Base-by-base conservation (phyloP, 2,329 filamentous ascomycete species). In the Beauveria scarabaeidicola region DNA sequence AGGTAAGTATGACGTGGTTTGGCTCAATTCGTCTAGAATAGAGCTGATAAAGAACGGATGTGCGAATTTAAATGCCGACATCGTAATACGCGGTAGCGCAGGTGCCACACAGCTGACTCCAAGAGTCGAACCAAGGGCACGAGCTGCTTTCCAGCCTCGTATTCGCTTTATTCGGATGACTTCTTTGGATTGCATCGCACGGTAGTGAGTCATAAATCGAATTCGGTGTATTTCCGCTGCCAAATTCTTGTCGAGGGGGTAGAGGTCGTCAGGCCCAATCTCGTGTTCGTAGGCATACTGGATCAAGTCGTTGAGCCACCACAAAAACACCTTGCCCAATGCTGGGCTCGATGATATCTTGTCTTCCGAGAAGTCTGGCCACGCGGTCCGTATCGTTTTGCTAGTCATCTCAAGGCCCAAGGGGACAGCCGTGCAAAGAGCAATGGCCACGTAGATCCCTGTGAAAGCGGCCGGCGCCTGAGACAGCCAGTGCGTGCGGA, bases 41-140 rank as follows among this genome's bases (percentile, higher is more conserved):
- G 55, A 58, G n/a, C 36, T 43, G 47, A 58, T 58, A 9, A 58
- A 58, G 38, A 58, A 58, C 3, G 55, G 55, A 25, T 58, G 55
- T 5, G 46, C 44, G 27, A 58, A 58, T 11, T n/a, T 10, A 11
- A 52, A 44, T 27, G 36, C 47, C 15, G 23, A 43, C 36, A 58
- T 43, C 1, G 44, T 32, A 21, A 58, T 10, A 15, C 55, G 46
- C 32, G 55, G 46, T 15, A 51, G 38, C 36, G n/a, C 55, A 5
- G 55, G 55, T n/a, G 55, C 29, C 19, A 58, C 9, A 8, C 36
- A 51, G 55, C 46, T 43, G 32, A 38, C 21, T 10, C 36, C 40
- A 11, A 58, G 29, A 10, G 55, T 27, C 13, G 21, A 40, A 17
- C 51, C 11, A 7, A 58, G 46, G 8, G 55, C 46, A 29, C 55